Evolutionary conservation across 2,329 filamentous ascomycete genomes (phyloP).

Genomic region (Fusarium siculi): DNA sequence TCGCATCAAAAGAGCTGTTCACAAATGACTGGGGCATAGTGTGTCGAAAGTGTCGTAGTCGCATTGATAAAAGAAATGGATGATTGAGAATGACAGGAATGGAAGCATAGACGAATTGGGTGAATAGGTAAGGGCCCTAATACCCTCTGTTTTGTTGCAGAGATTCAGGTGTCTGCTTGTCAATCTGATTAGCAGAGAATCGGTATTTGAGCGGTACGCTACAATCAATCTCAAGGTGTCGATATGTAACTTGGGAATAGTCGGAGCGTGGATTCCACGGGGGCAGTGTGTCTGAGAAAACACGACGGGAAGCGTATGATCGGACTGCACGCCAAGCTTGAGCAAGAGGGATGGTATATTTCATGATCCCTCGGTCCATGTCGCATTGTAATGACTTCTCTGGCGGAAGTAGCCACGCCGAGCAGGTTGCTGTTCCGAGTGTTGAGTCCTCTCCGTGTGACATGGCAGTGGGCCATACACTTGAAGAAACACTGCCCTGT

Average conservation of each 20-base stretch:
- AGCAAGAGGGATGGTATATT: not conserved
- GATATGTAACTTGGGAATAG: not conserved
- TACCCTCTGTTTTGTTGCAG: not conserved
- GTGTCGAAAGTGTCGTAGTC: not conserved
- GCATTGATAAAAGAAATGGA: not conserved
- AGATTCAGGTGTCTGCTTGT: not conserved
- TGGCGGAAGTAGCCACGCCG: not conserved
- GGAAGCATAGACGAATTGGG: not conserved
- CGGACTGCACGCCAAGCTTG: not conserved
- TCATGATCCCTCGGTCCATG: not conserved
- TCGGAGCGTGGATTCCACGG: not conserved
- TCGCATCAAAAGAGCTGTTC: not conserved
- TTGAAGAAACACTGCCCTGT: not conserved
- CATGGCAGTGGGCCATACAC: not conserved
- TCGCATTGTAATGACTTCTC: not conserved
- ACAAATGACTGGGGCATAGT: not conserved
- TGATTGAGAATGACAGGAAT: slow-evolving; percentile 2
- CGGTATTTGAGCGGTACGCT: not conserved
- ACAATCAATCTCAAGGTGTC: not conserved
- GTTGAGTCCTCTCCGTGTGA: not conserved
- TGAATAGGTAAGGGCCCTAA: not conserved
- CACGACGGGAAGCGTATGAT: not conserved
- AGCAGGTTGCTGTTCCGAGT: not conserved
- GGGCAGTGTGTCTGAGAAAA: not conserved
- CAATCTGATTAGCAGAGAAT: not conserved